A percentile compares a stretch with the other conserved stretches of the same genome.
phyloP scores from a whole-genome alignment of 257 asterid genomes.

The Sherardia arvensis region DNA sequence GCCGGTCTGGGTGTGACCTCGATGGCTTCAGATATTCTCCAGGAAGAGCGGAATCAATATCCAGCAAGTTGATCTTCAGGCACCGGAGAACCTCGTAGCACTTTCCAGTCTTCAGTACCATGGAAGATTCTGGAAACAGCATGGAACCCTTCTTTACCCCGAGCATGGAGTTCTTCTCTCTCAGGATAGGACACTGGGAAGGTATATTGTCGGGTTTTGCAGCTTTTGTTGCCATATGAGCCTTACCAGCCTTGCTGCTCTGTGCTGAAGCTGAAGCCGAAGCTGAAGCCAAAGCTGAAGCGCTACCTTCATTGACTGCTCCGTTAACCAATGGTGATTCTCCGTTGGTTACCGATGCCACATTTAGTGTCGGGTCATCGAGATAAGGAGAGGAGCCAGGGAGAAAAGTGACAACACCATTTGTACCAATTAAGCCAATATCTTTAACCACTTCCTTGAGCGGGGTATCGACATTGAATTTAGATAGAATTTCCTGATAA shows the following conservation, averaged over 20 bases:
- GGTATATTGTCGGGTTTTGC: slow-evolving; percentile 21
- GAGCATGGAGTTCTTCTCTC: slow-evolving; percentile 28
- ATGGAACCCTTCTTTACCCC: slow-evolving; percentile 36
- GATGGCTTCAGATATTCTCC: slow-evolving; percentile 63
- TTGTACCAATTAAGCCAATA: slow-evolving; percentile 54
- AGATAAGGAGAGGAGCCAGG: slow-evolving; percentile 31
- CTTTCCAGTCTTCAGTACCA: slow-evolving; percentile 55
- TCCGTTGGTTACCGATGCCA: slow-evolving; percentile 23
- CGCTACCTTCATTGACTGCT: slow-evolving; percentile 16
- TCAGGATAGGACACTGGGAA: slow-evolving; percentile 27
- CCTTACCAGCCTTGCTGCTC: slow-evolving; percentile 23
- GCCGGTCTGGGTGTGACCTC: slow-evolving; percentile 48
- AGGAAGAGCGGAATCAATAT: slow-evolving; percentile 84
- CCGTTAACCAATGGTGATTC: slow-evolving; percentile 25
- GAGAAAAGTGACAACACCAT: slow-evolving; percentile 49
- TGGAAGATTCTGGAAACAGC: slow-evolving; percentile 48
- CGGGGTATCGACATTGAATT: slow-evolving; percentile 51
- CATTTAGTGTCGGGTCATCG: slow-evolving; percentile 36
- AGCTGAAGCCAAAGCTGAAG: slow-evolving; percentile 16
- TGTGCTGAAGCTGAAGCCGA: slow-evolving; percentile 17
- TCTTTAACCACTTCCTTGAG: slow-evolving; percentile 58
- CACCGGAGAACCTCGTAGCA: slow-evolving; percentile 48
- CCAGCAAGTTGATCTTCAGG: slow-evolving; percentile 71
- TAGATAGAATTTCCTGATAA: slow-evolving; percentile 64
- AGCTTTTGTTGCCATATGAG: slow-evolving; percentile 23